Conservation (phyloP, 2,329 filamentous ascomycete genomes). For the Alternaria gaisen region DNA sequence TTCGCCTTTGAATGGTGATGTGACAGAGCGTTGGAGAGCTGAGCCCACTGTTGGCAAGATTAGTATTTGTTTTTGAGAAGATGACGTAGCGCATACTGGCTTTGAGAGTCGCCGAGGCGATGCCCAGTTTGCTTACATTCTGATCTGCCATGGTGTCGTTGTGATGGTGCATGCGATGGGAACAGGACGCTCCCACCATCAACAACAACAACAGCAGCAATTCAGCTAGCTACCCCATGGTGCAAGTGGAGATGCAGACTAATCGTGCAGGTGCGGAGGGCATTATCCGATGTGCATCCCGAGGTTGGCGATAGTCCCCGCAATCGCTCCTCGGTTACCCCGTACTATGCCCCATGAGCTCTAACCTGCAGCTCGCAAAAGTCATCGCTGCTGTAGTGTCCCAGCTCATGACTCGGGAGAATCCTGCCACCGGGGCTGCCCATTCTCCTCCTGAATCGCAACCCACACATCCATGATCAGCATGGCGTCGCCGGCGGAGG, state of each 20-base stretch:
- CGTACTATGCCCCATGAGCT: not conserved
- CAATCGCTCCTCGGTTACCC: not conserved
- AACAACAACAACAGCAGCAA: not conserved
- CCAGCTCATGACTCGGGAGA: slow-evolving; percentile 22
- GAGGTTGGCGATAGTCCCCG: slow-evolving; percentile 2
- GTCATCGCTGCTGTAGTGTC: not conserved
- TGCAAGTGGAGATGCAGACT: not conserved
- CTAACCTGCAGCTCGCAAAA: not conserved
- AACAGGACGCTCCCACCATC: not conserved
- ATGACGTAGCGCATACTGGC: slow-evolving; percentile 31
- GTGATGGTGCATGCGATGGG: not conserved
- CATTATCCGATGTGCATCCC: slow-evolving; percentile 6
- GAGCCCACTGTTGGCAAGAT: slow-evolving; percentile 36
- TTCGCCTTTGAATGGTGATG: slow-evolving; percentile 49
- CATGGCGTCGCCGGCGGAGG: slow-evolving; percentile 35
- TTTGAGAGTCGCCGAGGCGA: slow-evolving; percentile 42
- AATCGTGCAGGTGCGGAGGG: not conserved
- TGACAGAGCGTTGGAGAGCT: slow-evolving; percentile 44
- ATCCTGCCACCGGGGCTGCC: not conserved
- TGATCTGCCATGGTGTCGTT: slow-evolving; percentile 36
- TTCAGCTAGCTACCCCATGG: not conserved
- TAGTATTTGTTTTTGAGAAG: not conserved
- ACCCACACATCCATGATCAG: slow-evolving; percentile 21
- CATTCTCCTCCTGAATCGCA: slow-evolving; percentile 20
- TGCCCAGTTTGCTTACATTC: slow-evolving; percentile 44